Percentiles rank a stretch among this genome's conserved stretches.
These are phyloP conservation scores for Sporisorium exsertum DNA, from an alignment of 1,284 basidiomycete species.

Conservation along the genomic window DNA sequence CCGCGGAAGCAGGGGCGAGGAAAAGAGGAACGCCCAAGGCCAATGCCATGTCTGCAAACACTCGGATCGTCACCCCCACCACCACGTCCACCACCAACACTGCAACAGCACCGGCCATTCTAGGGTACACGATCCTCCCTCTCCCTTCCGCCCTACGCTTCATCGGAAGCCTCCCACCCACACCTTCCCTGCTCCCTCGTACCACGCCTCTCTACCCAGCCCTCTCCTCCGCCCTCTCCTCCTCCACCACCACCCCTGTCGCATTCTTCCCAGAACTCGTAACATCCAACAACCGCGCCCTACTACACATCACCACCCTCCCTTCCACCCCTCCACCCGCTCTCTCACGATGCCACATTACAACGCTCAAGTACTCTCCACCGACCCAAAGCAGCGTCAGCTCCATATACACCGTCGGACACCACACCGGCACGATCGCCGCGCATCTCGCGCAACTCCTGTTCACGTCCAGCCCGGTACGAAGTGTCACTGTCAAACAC, in stretches of 20 bases:
- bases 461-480: conserved; percentile 7
- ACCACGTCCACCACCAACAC: conserved; percentile 13
- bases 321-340: neutral
- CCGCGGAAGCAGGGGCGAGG: neutral
- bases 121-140: conserved; percentile 13
- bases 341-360: neutral
- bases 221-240: conserved; percentile 21
- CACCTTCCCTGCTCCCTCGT: neutral
- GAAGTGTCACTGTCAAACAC: conserved; percentile 5
- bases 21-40: conserved; percentile 40
- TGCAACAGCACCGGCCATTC: neutral
- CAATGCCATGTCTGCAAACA: conserved; percentile 49
- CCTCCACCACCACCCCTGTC: conserved; percentile 13
- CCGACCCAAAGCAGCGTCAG: conserved; percentile 9
- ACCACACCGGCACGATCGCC: neutral
- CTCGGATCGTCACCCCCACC: conserved; percentile 25
- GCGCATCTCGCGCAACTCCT: conserved; percentile 5
- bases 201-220: neutral
- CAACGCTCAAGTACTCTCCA: conserved; percentile 34
- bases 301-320: conserved; percentile 24
- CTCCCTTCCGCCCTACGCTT: conserved; percentile 4
- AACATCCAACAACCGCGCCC: conserved; percentile 44
- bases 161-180: conserved; percentile 27
- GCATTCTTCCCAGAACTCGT: conserved; percentile 61
- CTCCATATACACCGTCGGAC: conserved; percentile 19